Conservation (phyloP, 2,329 filamentous ascomycete genomes). For the Colletotrichum horii region DNA sequence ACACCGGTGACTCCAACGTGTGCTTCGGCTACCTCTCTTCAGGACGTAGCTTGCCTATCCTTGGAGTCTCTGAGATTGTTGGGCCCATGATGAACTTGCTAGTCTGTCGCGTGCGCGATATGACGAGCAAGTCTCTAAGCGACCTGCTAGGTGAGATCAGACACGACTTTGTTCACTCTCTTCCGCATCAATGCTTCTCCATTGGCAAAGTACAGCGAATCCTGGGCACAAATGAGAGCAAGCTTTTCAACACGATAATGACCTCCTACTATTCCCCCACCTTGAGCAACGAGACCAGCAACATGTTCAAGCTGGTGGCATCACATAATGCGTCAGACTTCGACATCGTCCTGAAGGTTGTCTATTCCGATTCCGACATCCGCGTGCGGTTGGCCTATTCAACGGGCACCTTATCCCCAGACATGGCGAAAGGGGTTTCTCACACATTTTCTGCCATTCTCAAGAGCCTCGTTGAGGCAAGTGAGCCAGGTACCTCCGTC, state of each 20-base stretch:
- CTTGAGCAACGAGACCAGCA: not conserved
- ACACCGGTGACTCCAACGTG: not conserved
- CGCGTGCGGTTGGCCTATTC: not conserved
- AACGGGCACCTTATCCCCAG: not conserved
- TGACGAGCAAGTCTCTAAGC: not conserved
- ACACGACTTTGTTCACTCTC: constrained; percentile 6
- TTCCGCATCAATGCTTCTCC: constrained; percentile 14
- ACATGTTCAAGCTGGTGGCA: not conserved
- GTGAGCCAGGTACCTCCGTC: not conserved
- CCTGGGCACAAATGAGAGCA: not conserved
- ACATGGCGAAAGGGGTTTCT: not conserved
- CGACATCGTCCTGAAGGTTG: constrained; percentile 1
- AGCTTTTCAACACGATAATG: constrained; percentile 22
- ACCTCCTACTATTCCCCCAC: not conserved
- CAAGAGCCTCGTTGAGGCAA: not conserved
- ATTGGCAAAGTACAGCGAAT: constrained; percentile 15
- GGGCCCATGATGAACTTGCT: constrained; percentile 15
- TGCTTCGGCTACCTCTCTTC: constrained; percentile 17
- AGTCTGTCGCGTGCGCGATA: not conserved
- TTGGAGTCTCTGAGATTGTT: not conserved
- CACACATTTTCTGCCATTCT: constrained; percentile 4
- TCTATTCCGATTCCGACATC: not conserved
- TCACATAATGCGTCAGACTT: constrained; percentile 7
- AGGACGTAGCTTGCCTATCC: not conserved
- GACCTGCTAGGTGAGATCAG: not conserved